A percentile compares a stretch with the other conserved stretches of the same genome.
Evolutionary conservation across 1,284 basidiomycete genomes (phyloP).

Genomic region (Sanguinoderma infundibulare): DNA sequence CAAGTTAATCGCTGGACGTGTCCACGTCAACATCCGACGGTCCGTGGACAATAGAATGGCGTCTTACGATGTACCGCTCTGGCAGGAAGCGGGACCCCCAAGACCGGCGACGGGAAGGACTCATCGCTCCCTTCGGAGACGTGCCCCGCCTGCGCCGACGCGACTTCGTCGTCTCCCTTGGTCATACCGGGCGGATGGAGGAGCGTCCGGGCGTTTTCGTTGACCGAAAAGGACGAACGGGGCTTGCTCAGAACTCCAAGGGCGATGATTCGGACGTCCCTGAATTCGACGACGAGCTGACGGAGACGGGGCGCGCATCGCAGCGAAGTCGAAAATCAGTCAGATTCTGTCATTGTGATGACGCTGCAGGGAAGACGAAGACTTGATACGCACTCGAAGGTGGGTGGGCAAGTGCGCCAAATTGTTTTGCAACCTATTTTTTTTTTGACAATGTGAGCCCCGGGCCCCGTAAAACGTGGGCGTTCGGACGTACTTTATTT

Average conservation of each 20-base stretch:
- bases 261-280: conserved; percentile 74
- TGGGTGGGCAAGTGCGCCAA: conserved; percentile 63
- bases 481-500: conserved; percentile 62
- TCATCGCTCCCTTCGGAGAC: conserved; percentile 25
- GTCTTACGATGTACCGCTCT: conserved; percentile 13
- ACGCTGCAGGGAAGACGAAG: background rate
- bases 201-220: conserved; percentile 66
- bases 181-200: conserved; percentile 71
- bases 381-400: conserved; percentile 44
- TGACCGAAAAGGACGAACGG: conserved; percentile 57
- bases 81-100: conserved; percentile 7
- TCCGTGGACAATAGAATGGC: background rate
- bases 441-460: conserved; percentile 29
- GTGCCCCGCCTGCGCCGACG: conserved; percentile 11
- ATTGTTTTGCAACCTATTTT: conserved; percentile 58
- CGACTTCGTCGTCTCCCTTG: conserved; percentile 23
- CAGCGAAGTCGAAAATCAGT: background rate
- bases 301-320: background rate
- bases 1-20: conserved; percentile 14
- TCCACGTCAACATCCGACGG: background rate
- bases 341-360: background rate
- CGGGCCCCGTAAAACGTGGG: background rate
- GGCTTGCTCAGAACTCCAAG: conserved; percentile 68
- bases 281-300: conserved; percentile 69
- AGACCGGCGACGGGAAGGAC: conserved; percentile 12